phyloP scores from a whole-genome alignment of 139 green algal genomes.

The Tetradesmus obliquus region DNA sequence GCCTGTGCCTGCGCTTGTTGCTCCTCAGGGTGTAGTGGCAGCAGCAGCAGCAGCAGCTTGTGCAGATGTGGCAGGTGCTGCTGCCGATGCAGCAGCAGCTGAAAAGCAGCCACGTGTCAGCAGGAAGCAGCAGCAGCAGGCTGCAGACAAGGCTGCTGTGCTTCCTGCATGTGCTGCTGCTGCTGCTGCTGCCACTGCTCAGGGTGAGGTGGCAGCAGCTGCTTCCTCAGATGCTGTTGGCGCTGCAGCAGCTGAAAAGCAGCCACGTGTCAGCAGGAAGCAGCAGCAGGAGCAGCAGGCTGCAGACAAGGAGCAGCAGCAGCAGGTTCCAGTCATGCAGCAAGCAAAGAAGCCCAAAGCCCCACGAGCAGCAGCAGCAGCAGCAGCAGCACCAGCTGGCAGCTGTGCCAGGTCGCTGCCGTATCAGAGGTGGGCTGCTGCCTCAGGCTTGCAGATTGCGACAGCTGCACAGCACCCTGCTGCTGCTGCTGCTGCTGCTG shows the following conservation, averaged over 20 bases:
- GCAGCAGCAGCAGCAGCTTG: conserved; percentile 9
- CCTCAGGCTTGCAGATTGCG: not conserved
- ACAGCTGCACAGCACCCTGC: not conserved
- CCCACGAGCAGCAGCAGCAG: not conserved
- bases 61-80: too few relatives aligned
- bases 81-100: not conserved
- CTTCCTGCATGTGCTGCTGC: not conserved
- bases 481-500: not conserved
- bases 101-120: not conserved
- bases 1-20: too few relatives aligned
- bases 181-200: not conserved
- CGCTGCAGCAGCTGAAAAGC: not conserved
- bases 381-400: not conserved
- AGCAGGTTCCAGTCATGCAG: not conserved
- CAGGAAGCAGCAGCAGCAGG: not conserved
- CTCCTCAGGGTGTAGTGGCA: not conserved
- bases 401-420: not conserved
- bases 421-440: conserved; percentile 7
- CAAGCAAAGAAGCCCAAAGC: too few relatives aligned
- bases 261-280: not conserved
- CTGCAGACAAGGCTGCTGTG: not conserved
- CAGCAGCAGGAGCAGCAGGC: conserved; percentile 4
- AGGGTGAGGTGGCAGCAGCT: not conserved
- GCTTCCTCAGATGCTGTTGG: not conserved
- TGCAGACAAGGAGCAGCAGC: not conserved